These are phyloP conservation scores for Phytophthora nicotianae DNA, from an alignment of 352 stramenopile genomes.

Conservation along the genomic window DNA sequence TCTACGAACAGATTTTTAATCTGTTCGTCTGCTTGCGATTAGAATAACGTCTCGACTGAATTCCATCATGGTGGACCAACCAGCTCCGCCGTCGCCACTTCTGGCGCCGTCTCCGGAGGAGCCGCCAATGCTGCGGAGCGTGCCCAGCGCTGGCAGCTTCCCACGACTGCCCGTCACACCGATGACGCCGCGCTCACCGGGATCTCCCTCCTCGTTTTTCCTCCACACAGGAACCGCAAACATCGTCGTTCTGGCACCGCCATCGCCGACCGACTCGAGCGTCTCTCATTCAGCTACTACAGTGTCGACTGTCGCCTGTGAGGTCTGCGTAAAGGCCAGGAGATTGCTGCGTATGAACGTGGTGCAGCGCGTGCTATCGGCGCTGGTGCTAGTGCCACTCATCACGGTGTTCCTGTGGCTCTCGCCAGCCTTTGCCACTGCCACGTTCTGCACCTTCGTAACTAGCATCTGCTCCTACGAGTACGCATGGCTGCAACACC, in stretches of 20 bases:
- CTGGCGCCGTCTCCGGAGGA: conserved; percentile 18
- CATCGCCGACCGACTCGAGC: conserved; percentile 22
- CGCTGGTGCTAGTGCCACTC: conserved; percentile 58
- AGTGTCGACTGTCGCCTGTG: background rate
- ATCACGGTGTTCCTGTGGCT: conserved; percentile 73
- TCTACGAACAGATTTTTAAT: background rate
- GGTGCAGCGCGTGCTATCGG: conserved; percentile 66
- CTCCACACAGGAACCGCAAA: conserved; percentile 31
- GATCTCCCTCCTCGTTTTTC: conserved; percentile 39
- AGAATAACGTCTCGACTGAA: conserved; percentile 6
- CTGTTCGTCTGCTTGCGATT: conserved; percentile 5
- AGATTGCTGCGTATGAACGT: conserved; percentile 47
- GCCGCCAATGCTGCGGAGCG: conserved; percentile 17
- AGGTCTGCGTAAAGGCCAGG: background rate
- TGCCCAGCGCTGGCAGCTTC: conserved; percentile 9
- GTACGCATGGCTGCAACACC: conserved; percentile 71
- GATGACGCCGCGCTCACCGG: conserved; percentile 32
- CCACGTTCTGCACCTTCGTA: conserved; percentile 69
- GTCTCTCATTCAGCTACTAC: conserved; percentile 1
- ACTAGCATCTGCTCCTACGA: conserved; percentile 73
- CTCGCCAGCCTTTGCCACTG: conserved; percentile 65
- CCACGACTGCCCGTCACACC: conserved; percentile 10
- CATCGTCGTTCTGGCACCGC: conserved; percentile 24
- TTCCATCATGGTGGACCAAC: conserved; percentile 12
- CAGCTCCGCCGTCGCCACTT: background rate